phyloP scores from a whole-genome alignment of 345 rosid species.

The Populus simonii region DNA sequence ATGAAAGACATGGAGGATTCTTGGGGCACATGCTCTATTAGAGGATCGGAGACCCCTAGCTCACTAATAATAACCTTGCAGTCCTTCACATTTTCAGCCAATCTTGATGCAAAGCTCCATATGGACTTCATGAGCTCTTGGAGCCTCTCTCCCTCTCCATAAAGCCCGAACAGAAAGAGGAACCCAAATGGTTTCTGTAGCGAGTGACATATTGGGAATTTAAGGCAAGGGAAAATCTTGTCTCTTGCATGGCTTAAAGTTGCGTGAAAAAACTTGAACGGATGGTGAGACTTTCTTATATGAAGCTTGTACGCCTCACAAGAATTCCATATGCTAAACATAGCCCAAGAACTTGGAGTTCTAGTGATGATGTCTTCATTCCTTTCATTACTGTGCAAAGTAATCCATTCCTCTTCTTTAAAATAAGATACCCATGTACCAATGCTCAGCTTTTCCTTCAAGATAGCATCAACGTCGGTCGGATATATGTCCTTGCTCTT shows the following conservation, averaged over 20 bases:
- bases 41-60: conserved; percentile 48
- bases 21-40: conserved; percentile 29
- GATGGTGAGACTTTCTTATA: conserved; percentile 26
- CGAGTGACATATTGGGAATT: conserved; percentile 29
- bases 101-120: conserved; percentile 40
- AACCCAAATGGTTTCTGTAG: conserved; percentile 40
- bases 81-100: conserved; percentile 37
- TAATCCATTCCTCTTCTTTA: conserved; percentile 34
- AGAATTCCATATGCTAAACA: conserved; percentile 63
- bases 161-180: conserved; percentile 41
- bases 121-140: conserved; percentile 41
- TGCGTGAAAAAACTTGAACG: conserved; percentile 27
- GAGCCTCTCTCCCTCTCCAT: conserved; percentile 50
- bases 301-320: conserved; percentile 40
- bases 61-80: conserved; percentile 43
- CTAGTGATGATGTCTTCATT: conserved; percentile 13
- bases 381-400: conserved; percentile 10
- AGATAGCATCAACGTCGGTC: conserved; percentile 39
- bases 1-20: conserved; percentile 35
- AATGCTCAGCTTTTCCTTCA: conserved; percentile 44
- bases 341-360: conserved; percentile 39
- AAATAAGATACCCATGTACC: conserved; percentile 61
- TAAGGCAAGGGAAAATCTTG: conserved; percentile 40
- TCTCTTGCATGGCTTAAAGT: conserved; percentile 32
- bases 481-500: conserved; percentile 42